These are phyloP conservation scores for Phytopythium oedochilum DNA, from an alignment of 352 stramenopile genomes.

Conservation along the genomic window DNA sequence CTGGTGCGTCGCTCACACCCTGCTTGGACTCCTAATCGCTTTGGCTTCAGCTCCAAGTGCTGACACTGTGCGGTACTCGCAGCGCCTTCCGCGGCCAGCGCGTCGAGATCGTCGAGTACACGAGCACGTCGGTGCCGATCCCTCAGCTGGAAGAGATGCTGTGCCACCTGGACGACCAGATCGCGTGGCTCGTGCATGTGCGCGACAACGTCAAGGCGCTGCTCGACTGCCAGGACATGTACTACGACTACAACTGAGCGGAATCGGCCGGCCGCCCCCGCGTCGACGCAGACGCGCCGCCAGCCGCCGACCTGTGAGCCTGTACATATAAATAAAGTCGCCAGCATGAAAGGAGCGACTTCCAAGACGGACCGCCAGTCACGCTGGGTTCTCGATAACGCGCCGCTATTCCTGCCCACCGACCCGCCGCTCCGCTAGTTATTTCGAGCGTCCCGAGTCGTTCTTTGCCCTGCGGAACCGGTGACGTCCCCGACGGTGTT, in stretches of 20 bases:
- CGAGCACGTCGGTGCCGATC: constrained; percentile 59
- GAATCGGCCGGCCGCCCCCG: not conserved
- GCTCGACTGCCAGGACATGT: constrained; percentile 52
- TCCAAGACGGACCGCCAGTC: too few species aligned
- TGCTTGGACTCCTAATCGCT: too few species aligned
- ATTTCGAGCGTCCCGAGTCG: not conserved
- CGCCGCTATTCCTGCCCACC: not conserved
- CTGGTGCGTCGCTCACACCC: constrained; percentile 66
- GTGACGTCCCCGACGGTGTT: too few species aligned
- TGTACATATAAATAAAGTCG: constrained; percentile 3
- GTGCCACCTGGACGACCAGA: constrained; percentile 53
- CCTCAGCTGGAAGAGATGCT: constrained; percentile 81
- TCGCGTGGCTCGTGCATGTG: constrained; percentile 57
- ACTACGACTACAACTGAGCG: constrained; percentile 22
- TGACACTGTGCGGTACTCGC: not conserved
- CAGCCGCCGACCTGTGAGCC: not conserved
- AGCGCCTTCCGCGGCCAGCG: constrained; percentile 71
- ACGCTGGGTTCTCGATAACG: not conserved
- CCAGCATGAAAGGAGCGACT: not conserved
- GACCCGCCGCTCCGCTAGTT: not conserved
- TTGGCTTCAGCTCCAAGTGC: too few species aligned
- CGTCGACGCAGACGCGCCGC: not conserved
- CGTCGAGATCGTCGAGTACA: constrained; percentile 77
- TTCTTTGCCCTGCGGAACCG: too few species aligned
- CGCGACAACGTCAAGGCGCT: constrained; percentile 74